These are phyloP conservation scores for Metschnikowia baotianmanensis DNA, from an alignment of 805 yeast species.

Conservation along the genomic window DNA sequence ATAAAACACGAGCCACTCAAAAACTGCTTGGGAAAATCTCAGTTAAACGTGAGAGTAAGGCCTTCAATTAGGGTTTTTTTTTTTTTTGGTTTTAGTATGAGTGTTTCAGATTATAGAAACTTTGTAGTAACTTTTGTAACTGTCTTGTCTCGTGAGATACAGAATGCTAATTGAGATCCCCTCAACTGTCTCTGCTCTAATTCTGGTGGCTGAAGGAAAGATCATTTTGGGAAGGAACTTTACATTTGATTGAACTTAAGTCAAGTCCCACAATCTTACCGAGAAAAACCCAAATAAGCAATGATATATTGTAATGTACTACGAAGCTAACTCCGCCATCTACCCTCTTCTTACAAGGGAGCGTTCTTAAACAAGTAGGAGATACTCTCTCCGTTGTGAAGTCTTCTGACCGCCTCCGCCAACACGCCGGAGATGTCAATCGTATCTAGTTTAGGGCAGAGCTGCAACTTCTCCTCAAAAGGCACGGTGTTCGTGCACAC, in stretches of 20 bases:
- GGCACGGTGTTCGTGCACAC: constrained; percentile 84
- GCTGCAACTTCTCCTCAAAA: constrained; percentile 56
- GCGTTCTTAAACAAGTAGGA: constrained; percentile 74
- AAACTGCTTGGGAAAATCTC: no score
- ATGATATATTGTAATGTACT: background rate
- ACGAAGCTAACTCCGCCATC: no score
- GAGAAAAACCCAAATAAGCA: no score
- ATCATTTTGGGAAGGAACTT: no score
- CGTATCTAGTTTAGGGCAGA: constrained; percentile 61
- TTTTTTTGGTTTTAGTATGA: background rate
- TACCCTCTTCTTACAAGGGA: constrained; percentile 33
- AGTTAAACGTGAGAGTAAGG: no score
- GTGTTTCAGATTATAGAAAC: background rate
- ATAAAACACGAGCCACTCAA: no score
- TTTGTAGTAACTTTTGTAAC: no score
- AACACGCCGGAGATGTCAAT: constrained; percentile 72
- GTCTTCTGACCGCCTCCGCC: constrained; percentile 80
- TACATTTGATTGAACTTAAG: no score
- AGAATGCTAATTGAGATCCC: background rate
- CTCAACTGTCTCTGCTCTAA: background rate
- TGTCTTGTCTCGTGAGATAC: no score
- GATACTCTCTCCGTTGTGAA: constrained; percentile 85
- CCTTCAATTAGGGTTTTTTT: no score
- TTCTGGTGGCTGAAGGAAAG: no score
- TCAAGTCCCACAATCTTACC: no score